Evolutionary conservation across 2,329 filamentous ascomycete genomes (phyloP), one percentile per base, ranked within the genome.

Genomic region (Madurella fahalii): DNA sequence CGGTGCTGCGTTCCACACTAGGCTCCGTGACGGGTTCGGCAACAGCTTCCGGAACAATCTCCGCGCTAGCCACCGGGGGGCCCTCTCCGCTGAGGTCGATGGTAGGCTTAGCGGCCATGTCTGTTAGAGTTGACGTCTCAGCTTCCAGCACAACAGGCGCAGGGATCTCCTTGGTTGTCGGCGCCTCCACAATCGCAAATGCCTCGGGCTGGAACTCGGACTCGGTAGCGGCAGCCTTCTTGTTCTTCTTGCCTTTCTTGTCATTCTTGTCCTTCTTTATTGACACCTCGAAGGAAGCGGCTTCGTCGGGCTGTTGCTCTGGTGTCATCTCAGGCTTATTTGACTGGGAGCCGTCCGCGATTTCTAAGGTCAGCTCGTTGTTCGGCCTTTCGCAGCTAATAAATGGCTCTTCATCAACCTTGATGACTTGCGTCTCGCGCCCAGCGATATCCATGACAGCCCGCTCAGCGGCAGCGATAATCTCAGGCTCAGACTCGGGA

Each of bases 201-300:
- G 40, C 16, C 34, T 49, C 48, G 8, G 46, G 18, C 18, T 45
- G 47, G 5, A 37, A 40, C 8, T 57, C 41, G 17, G 48, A 31
- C 43, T 57, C 51, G 15, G n/a, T 4, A 11, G 32, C 18, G 15
- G 42, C n/a, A 5, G 16, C 39, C 34, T 37, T 20, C 39, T 52
- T 52, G 44, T 30, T 31, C 34, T 54, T 54, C 20, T 50, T 46
- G 25, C 16, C 57, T 9, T 67, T 67, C 61, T 71, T 70, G 32
- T 61, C 59, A 52, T 66, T 65, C 57, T 65, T 65, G 12, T 57
- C 41, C 25, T 54, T 60, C 52, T 64, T 63, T 54, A 47, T 48
- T 2, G 58, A 48, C 15, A 52, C 46, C n/a, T 52, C 42, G 17
- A 2, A 25, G 15, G 34, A 11, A 12, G 11, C 34, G 13, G 50